Evolutionary conservation across 2,329 filamentous ascomycete genomes (phyloP).

Genomic region (Fusarium sp.): DNA sequence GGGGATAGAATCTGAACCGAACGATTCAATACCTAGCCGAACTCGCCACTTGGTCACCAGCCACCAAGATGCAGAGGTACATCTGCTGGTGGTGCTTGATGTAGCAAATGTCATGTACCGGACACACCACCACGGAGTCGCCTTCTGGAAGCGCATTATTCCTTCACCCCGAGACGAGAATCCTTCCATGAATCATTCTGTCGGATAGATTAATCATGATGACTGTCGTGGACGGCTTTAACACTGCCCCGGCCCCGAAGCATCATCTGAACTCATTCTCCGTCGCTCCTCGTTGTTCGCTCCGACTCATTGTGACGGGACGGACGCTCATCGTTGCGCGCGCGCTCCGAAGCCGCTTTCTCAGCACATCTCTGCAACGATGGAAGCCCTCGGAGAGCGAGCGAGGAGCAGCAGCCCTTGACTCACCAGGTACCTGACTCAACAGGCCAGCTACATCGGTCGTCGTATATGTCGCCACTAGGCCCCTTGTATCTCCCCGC

Average conservation of each 20-base stretch:
- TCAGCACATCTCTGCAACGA: constrained; percentile 16
- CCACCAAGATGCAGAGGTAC: constrained; percentile 36
- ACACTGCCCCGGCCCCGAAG: constrained; percentile 5
- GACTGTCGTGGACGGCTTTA: background rate
- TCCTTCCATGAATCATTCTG: background rate
- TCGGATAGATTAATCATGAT: constrained; percentile 3
- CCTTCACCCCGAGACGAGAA: background rate
- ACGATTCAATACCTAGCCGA: constrained; percentile 30
- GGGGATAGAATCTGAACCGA: constrained; percentile 10
- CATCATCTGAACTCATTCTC: background rate
- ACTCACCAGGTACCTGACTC: constrained; percentile 31
- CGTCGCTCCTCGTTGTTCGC: constrained; percentile 16
- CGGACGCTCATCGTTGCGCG: constrained; percentile 9
- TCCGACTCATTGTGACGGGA: constrained; percentile 16
- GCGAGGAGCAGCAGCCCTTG: constrained; percentile 26
- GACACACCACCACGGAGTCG: constrained; percentile 31
- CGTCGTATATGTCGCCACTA: constrained; percentile 11
- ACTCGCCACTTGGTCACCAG: constrained; percentile 43
- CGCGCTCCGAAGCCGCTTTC: constrained; percentile 24
- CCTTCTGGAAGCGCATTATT: background rate
- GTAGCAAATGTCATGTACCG: constrained; percentile 11
- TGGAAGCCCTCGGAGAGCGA: constrained; percentile 15
- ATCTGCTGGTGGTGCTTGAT: background rate
- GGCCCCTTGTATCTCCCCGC: constrained; percentile 29
- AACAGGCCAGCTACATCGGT: constrained; percentile 27